These are phyloP conservation scores for Artemisia argyi DNA, from an alignment of 129 eudicot genomes.

Conservation along the genomic window DNA sequence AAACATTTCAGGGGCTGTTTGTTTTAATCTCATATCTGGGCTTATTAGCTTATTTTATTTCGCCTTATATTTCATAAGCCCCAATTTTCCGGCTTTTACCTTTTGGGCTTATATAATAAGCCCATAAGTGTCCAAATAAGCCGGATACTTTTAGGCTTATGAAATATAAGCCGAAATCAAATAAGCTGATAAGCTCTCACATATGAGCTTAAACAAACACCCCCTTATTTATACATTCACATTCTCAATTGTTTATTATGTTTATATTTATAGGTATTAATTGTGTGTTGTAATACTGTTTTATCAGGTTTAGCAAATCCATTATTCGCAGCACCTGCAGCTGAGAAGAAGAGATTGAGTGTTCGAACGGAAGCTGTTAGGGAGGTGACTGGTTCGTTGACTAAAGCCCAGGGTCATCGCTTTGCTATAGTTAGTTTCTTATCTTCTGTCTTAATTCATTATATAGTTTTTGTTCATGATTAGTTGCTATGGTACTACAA, in stretches of 20 bases:
- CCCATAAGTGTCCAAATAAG: too few relatives aligned
- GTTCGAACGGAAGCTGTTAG: conserved; percentile 64
- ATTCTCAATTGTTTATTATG: neutral
- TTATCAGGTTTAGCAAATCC: conserved; percentile 24
- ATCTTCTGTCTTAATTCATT: neutral
- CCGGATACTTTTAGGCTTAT: too few relatives aligned
- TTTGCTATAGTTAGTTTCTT: conserved; percentile 68
- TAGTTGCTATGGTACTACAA: neutral
- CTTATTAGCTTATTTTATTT: too few relatives aligned
- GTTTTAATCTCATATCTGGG: too few relatives aligned
- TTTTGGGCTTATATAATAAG: too few relatives aligned
- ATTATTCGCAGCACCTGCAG: conserved; percentile 24
- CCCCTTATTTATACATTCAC: too few relatives aligned
- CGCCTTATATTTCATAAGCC: too few relatives aligned
- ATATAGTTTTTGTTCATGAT: neutral
- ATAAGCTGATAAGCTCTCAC: too few relatives aligned
- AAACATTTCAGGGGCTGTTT: too few relatives aligned
- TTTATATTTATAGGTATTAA: neutral
- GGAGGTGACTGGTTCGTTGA: conserved; percentile 65
- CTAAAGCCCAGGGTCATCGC: conserved; percentile 64
- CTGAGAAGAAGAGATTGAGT: conserved; percentile 33
- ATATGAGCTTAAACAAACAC: too few relatives aligned
- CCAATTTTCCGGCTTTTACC: too few relatives aligned
- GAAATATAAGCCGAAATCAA: too few relatives aligned
- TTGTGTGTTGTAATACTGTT: neutral